Percentiles rank a stretch among this genome's conserved stretches.
These are phyloP conservation scores for Lanmaoa pseudosensibilis DNA, from an alignment of 768 basidiomycete genomes.

Conservation along the genomic window DNA sequence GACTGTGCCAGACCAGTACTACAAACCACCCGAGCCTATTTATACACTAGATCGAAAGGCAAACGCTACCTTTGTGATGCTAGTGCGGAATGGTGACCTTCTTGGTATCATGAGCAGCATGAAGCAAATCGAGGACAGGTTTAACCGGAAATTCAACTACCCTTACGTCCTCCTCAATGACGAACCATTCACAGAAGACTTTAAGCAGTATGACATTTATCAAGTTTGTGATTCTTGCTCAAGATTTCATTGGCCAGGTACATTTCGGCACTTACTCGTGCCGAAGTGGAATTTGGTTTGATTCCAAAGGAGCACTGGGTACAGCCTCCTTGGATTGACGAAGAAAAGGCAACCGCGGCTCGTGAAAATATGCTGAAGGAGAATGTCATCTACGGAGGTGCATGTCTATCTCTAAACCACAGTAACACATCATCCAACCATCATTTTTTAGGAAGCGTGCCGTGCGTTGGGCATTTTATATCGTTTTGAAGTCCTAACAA, in stretches of 20 bases:
- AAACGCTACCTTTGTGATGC: conserved; percentile 80
- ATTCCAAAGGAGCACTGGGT: conserved; percentile 73
- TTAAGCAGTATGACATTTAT: conserved; percentile 53
- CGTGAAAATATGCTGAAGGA: conserved; percentile 64
- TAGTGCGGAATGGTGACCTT: conserved; percentile 69
- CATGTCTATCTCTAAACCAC: neutral
- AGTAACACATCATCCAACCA: conserved; percentile 6
- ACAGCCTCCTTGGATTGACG: conserved; percentile 79
- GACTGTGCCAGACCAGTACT: conserved; percentile 63
- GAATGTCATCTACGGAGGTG: conserved; percentile 68
- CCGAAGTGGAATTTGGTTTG: conserved; percentile 52
- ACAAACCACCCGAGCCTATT: conserved; percentile 38
- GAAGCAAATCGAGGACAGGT: conserved; percentile 79
- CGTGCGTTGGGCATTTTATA: conserved; percentile 46
- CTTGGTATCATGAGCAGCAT: conserved; percentile 62
- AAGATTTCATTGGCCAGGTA: conserved; percentile 26
- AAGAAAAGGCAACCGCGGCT: conserved; percentile 54
- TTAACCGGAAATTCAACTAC: conserved; percentile 78
- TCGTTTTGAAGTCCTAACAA: conserved; percentile 5
- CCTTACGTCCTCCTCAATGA: conserved; percentile 93
- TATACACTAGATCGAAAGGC: conserved; percentile 57
- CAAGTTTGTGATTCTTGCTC: neutral
- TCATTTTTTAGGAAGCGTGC: conserved; percentile 57
- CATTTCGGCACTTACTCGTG: conserved; percentile 30
- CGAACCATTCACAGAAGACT: conserved; percentile 70